Evolutionary conservation across 768 basidiomycete genomes (phyloP).

Genomic region (Sistotremastrum niveocremeum): DNA sequence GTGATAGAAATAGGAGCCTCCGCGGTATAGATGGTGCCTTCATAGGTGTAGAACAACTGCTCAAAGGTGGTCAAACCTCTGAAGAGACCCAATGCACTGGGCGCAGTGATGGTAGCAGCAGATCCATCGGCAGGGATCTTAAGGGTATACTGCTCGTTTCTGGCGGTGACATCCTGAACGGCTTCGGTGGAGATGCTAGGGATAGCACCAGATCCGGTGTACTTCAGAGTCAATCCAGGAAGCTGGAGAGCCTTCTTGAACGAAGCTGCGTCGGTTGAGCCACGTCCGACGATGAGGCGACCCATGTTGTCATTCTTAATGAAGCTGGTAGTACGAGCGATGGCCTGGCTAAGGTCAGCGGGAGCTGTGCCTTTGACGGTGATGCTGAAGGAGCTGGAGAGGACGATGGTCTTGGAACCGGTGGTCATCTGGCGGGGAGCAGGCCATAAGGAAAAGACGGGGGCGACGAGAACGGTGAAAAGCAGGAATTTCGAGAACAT

Average conservation of each 20-base stretch:
- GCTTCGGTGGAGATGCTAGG: conserved; percentile 39
- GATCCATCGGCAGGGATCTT: conserved; percentile 39
- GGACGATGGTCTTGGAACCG: conserved; percentile 29
- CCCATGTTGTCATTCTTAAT: conserved; percentile 42
- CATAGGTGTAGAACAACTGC: conserved; percentile 49
- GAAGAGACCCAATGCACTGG: conserved; percentile 52
- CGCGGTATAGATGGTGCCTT: conserved; percentile 34
- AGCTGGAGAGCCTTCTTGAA: conserved; percentile 29
- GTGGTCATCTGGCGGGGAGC: conserved; percentile 20
- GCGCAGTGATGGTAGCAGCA: conserved; percentile 41
- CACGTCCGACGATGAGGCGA: conserved; percentile 46
- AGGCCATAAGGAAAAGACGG: conserved; percentile 37
- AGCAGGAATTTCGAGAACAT: conserved; percentile 6
- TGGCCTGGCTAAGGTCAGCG: conserved; percentile 44
- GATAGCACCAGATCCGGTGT: conserved; percentile 16
- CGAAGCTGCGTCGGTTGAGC: conserved; percentile 28
- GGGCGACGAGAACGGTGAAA: conserved; percentile 10
- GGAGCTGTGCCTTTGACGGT: conserved; percentile 30
- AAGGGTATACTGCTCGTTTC: conserved; percentile 50
- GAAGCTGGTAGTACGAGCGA: conserved; percentile 30
- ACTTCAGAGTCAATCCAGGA: conserved; percentile 28
- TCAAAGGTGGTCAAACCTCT: conserved; percentile 68
- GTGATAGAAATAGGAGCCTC: conserved; percentile 43
- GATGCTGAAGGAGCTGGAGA: conserved; percentile 40
- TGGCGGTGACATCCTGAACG: conserved; percentile 31